Base-by-base conservation (phyloP, 768 basidiomycete species). In the Stropharia rugosoannulata region DNA sequence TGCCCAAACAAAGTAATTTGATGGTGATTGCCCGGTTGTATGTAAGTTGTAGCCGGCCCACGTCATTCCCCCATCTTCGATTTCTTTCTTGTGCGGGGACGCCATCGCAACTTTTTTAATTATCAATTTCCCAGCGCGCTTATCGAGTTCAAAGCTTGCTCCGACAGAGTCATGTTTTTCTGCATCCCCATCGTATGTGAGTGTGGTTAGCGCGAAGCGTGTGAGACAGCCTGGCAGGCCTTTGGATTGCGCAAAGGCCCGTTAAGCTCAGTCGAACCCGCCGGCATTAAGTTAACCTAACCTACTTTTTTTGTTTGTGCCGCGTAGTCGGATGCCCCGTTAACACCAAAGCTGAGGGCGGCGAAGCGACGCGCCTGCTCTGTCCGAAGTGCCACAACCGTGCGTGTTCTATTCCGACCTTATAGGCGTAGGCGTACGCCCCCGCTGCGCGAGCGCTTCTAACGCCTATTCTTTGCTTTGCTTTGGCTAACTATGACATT, bases 301-400 rank as follows among this genome's bases (percentile, higher is more conserved):
- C 29, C 2, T 32, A 32, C 29, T 32, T 7, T 7, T 32, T 29
- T n/a, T n/a, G n/a, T 19, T 39, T 58, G 38, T 57, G 37, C 50
- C 60, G 27, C 19, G 15, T 61, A 91, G 89, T 88, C 62, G 89
- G 89, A 42, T 86, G 86, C 68, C 78, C 81, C 51, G 84, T 82
- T 32, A 81, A 71, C 59, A 63, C 87, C 58, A 83, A 80, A 58
- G 77, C 84, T 9, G 77, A 83, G 27, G 81, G 80, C 19, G 73
- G 80, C 49, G 75, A 77, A 51, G 76, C 73, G 8, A 68, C 81
- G 18, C 77, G 82, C 27, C 13, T 49, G 49, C 64, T 87, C 49
- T 91, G 89, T 63, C 89, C 89, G 13, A 77, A 81, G 49, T 91
- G 89, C 62, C 77, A 88, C 65, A 90, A 91, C 56, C 80, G 89